phyloP scores from a whole-genome alignment of 1,284 basidiomycete genomes.

The Boletellus sp. region DNA sequence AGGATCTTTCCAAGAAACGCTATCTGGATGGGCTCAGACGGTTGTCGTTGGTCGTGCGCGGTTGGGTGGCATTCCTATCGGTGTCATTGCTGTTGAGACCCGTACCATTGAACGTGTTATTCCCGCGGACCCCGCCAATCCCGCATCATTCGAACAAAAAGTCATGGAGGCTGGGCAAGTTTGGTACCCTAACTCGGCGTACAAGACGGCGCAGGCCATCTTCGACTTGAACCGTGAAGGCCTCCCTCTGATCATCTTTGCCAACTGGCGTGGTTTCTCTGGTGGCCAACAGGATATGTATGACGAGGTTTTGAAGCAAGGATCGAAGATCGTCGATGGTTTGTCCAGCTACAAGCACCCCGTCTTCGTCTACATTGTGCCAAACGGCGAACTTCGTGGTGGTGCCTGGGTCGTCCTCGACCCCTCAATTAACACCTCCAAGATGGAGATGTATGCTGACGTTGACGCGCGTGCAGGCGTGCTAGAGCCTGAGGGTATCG shows the following conservation, averaged over 20 bases:
- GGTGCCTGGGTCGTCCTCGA: conserved; percentile 99
- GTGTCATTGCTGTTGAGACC: conserved; percentile 97
- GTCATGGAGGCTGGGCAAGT: conserved; percentile 99
- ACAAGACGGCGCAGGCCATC: conserved; percentile 99
- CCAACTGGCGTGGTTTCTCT: conserved; percentile 99
- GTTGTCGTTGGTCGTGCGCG: conserved; percentile 95
- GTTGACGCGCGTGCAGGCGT: conserved; percentile 95
- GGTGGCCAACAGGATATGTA: conserved; percentile 99
- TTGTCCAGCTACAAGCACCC: conserved; percentile 96
- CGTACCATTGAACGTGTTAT: conserved; percentile 96
- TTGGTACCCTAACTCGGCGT: conserved; percentile 99
- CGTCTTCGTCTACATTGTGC: conserved; percentile 98
- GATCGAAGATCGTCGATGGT: conserved; percentile 97
- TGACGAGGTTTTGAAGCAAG: conserved; percentile 91
- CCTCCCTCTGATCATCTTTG: conserved; percentile 96
- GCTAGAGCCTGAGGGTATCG: conserved; percentile 94
- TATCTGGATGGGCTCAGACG: conserved; percentile 98
- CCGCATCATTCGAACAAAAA: conserved; percentile 93
- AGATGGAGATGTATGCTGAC: conserved; percentile 99
- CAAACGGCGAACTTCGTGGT: conserved; percentile 97
- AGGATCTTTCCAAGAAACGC: conserved; percentile 93
- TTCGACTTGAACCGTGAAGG: conserved; percentile 98
- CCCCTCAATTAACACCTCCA: conserved; percentile 92
- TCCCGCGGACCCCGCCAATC: conserved; percentile 98
- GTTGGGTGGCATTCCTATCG: conserved; percentile 94